Percentiles rank a stretch among this genome's conserved stretches.
Evolutionary conservation across 345 rosid species (phyloP).

Genomic region (Aurinia saxatilis): DNA sequence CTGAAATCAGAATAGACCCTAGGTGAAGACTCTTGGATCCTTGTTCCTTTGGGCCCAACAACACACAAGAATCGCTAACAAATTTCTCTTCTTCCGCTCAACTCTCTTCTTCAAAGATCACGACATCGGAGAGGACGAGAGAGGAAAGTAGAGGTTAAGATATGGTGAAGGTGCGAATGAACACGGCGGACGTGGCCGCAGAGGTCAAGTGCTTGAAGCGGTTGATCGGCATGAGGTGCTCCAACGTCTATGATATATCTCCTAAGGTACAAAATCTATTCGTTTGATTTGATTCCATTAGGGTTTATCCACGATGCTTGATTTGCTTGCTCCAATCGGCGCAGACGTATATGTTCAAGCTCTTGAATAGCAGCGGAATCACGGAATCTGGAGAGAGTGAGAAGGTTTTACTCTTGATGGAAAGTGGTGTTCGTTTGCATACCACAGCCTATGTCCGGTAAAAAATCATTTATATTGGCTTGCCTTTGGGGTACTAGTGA

Average conservation of each 20-base stretch:
- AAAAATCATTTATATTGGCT: background rate
- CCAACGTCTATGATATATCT: constrained; percentile 94
- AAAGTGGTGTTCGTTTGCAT: constrained; percentile 90
- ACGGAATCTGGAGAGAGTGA: constrained; percentile 99
- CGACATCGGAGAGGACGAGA: background rate
- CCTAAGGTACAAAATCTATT: constrained; percentile 53
- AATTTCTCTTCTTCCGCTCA: background rate
- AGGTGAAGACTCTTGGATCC: no score
- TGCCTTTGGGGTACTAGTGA: background rate
- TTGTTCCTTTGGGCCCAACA: constrained; percentile 7
- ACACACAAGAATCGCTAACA: background rate
- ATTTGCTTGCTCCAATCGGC: background rate
- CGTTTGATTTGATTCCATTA: background rate
- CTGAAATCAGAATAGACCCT: no score
- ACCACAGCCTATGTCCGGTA: constrained; percentile 86
- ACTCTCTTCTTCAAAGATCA: background rate
- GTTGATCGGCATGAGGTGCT: constrained; percentile 92
- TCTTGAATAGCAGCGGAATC: constrained; percentile 93
- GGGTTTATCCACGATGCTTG: background rate
- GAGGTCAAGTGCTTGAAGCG: constrained; percentile 89
- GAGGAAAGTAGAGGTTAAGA: background rate
- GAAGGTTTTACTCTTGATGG: constrained; percentile 85
- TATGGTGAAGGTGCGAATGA: constrained; percentile 99
- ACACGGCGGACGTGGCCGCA: constrained; percentile 99
- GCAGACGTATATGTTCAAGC: constrained; percentile 93